These are phyloP conservation scores for Nemania sp. DNA, from an alignment of 2,329 filamentous ascomycete genomes.

Conservation along the genomic window DNA sequence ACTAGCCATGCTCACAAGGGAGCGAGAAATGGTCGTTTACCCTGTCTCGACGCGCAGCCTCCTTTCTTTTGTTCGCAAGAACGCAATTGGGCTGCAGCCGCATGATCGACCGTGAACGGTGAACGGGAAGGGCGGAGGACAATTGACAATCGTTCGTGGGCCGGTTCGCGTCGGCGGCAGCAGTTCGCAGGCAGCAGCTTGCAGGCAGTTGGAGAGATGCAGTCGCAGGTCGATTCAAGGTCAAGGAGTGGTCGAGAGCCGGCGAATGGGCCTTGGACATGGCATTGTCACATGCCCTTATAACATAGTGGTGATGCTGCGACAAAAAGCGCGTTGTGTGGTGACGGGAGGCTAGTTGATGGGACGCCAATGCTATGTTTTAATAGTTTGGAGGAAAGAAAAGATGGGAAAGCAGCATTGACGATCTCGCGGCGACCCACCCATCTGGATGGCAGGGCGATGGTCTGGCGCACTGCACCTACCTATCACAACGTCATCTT, in stretches of 20 bases:
- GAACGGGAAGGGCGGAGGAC: not conserved
- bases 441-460: not conserved
- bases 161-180: not conserved
- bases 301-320: not conserved
- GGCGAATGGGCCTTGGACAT: not conserved
- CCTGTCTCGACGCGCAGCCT: not conserved
- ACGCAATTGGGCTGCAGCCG: constrained; percentile 3
- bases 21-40: not conserved
- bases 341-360: too few relatives aligned
- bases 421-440: not conserved
- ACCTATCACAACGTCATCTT: not conserved
- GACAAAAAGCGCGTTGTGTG: too few relatives aligned
- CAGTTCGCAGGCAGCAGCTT: not conserved
- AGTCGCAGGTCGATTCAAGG: too few relatives aligned
- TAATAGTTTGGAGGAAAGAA: not conserved
- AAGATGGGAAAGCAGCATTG: not conserved
- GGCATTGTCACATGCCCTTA: constrained; percentile 4
- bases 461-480: too few relatives aligned
- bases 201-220: too few relatives aligned
- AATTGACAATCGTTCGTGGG: not conserved
- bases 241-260: constrained; percentile 17
- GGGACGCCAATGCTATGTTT: too few relatives aligned
- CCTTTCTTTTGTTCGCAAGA: not conserved
- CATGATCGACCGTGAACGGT: not conserved
- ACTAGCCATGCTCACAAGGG: constrained; percentile 10